Evolutionary conservation across 495 filamentous ascomycete genomes (phyloP).

Genomic region (Hypoxylon trugodes): DNA sequence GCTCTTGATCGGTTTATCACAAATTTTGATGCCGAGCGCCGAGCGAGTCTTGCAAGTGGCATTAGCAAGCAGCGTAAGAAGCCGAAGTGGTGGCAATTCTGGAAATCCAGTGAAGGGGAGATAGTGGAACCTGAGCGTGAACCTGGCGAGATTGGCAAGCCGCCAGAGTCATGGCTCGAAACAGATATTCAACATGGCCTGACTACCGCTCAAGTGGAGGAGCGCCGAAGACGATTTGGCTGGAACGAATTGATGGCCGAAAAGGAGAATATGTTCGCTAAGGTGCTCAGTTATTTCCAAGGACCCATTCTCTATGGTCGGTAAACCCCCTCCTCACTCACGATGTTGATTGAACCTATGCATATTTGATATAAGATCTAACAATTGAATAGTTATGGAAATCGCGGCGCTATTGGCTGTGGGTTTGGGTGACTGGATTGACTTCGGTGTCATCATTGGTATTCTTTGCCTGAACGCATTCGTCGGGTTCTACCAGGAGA

Average conservation of each 20-base stretch:
- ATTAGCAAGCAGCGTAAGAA: slow-evolving; percentile 52
- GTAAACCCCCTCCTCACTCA: slow-evolving; percentile 34
- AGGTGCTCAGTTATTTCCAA: slow-evolving; percentile 82
- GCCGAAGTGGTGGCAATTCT: slow-evolving; percentile 69
- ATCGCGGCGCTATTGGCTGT: slow-evolving; percentile 80
- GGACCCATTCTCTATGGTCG: slow-evolving; percentile 86
- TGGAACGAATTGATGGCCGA: slow-evolving; percentile 80
- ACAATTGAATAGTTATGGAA: slow-evolving; percentile 75
- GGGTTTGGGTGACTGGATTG: slow-evolving; percentile 82
- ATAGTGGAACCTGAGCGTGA: slow-evolving; percentile 43
- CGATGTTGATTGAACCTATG: neutral
- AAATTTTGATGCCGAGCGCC: slow-evolving; percentile 64
- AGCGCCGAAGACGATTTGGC: slow-evolving; percentile 70
- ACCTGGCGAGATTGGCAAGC: slow-evolving; percentile 54
- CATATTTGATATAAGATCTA: slow-evolving; percentile 15
- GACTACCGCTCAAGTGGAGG: slow-evolving; percentile 64
- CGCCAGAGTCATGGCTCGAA: slow-evolving; percentile 76
- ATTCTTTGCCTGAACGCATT: slow-evolving; percentile 82
- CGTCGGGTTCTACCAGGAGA: slow-evolving; percentile 89
- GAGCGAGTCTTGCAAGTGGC: slow-evolving; percentile 64
- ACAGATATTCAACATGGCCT: slow-evolving; percentile 75
- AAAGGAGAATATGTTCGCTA: slow-evolving; percentile 78
- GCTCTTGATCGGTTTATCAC: slow-evolving; percentile 72
- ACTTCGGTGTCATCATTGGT: slow-evolving; percentile 84
- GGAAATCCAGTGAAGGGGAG: slow-evolving; percentile 50